Evolutionary conservation across 2,329 filamentous ascomycete species (phyloP).

Genomic region (Macroventuria anomochaeta): DNA sequence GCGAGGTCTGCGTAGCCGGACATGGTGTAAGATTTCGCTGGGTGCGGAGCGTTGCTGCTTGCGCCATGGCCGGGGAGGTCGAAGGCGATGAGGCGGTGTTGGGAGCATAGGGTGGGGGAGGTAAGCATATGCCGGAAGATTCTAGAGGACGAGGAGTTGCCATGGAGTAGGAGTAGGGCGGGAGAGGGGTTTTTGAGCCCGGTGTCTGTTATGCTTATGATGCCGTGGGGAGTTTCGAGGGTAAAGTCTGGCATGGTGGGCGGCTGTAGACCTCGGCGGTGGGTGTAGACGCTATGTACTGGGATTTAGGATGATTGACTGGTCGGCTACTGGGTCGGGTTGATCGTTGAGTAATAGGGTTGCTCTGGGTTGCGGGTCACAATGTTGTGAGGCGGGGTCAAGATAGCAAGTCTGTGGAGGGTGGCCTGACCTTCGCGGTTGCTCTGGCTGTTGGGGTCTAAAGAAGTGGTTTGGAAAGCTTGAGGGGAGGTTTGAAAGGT

Average conservation of each 20-base stretch:
- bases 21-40: slow-evolving; percentile 34
- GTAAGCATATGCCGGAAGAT: slow-evolving; percentile 38
- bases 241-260: slow-evolving; percentile 24
- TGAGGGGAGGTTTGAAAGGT: not conserved
- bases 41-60: slow-evolving; percentile 35
- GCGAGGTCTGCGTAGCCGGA: slow-evolving; percentile 42
- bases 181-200: slow-evolving; percentile 25
- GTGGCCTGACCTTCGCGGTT: not conserved
- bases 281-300: too few relatives aligned
- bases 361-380: too few relatives aligned
- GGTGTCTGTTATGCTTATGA: slow-evolving; percentile 32
- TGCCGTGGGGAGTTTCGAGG: slow-evolving; percentile 30
- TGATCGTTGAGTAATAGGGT: too few relatives aligned
- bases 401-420: not conserved
- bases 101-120: slow-evolving; percentile 14
- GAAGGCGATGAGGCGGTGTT: slow-evolving; percentile 36
- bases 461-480: too few relatives aligned
- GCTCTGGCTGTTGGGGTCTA: too few relatives aligned
- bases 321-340: too few relatives aligned
- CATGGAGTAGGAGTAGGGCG: slow-evolving; percentile 41
- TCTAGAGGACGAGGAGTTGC: slow-evolving; percentile 38
- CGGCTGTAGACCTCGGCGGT: too few relatives aligned
- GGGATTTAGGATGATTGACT: too few relatives aligned
- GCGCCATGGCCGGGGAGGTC: slow-evolving; percentile 47
- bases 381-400: not conserved